phyloP scores from a whole-genome alignment of 208 protist genomes.

The Lotmaria passim region DNA sequence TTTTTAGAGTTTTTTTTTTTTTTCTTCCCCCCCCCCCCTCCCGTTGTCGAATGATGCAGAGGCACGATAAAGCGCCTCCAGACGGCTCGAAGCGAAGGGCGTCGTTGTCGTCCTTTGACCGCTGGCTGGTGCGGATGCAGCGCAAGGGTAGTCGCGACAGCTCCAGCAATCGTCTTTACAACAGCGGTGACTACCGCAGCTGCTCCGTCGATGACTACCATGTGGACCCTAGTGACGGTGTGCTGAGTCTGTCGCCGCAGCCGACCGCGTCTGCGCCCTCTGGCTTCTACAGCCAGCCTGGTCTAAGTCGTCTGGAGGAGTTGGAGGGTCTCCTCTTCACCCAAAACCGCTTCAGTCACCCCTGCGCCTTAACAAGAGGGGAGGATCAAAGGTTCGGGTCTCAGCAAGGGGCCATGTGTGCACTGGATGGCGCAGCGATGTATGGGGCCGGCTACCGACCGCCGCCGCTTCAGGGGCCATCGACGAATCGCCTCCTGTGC shows the following conservation, averaged over 20 bases:
- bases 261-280: background rate
- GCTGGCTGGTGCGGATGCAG: conserved; percentile 18
- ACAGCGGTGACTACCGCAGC: background rate
- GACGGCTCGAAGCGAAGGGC: background rate
- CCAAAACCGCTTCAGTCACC: conserved; percentile 12
- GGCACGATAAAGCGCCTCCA: background rate
- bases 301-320: conserved; percentile 4
- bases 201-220: background rate
- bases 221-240: background rate
- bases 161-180: background rate
- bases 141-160: background rate
- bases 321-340: conserved; percentile 21
- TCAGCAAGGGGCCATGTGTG: no score
- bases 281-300: background rate
- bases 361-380: background rate
- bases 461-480: background rate
- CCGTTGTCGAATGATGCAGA: conserved; percentile 15
- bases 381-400: background rate
- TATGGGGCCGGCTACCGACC: background rate
- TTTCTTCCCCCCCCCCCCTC: conserved; percentile 2
- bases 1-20: background rate
- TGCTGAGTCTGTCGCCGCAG: background rate
- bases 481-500: background rate
- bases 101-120: conserved; percentile 12
- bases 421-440: background rate